Conservation (phyloP, 257 asterid species). For the Haberlea rhodopensis region DNA sequence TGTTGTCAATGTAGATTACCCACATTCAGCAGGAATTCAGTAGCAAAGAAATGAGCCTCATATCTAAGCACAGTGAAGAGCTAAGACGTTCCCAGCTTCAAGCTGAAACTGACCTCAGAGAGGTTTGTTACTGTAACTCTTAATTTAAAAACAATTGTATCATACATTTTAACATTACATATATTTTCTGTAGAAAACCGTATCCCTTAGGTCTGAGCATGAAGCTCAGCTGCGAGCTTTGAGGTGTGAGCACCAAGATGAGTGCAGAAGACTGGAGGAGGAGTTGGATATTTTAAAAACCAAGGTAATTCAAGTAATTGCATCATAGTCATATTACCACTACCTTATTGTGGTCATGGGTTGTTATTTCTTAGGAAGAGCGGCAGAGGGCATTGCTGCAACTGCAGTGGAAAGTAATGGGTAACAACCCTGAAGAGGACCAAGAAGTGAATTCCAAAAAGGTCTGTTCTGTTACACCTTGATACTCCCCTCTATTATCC, state of each 20-base stretch:
- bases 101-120: conserved; percentile 82
- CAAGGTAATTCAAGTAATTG: conserved; percentile 50
- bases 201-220: conserved; percentile 69
- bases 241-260: conserved; percentile 85
- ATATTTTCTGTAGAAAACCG: conserved; percentile 54
- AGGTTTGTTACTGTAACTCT: conserved; percentile 39
- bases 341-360: conserved; percentile 25
- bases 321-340: conserved; percentile 17
- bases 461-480: conserved; percentile 41
- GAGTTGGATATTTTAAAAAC: conserved; percentile 79
- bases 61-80: conserved; percentile 67
- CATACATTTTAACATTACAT: background rate
- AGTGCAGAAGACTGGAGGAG: conserved; percentile 73
- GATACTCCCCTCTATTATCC: conserved; percentile 5
- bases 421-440: conserved; percentile 73
- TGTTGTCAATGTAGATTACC: conserved; percentile 45
- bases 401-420: conserved; percentile 96
- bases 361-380: conserved; percentile 66
- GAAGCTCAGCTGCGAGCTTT: conserved; percentile 82
- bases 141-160: conserved; percentile 10
- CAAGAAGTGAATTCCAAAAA: conserved; percentile 94
- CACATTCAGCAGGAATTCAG: conserved; percentile 63
- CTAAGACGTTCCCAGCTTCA: conserved; percentile 57
- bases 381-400: conserved; percentile 83
- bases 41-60: conserved; percentile 56